phyloP scores from a whole-genome alignment of 192 early-diverging fungal genomes.

The Paraglomus occultum region DNA sequence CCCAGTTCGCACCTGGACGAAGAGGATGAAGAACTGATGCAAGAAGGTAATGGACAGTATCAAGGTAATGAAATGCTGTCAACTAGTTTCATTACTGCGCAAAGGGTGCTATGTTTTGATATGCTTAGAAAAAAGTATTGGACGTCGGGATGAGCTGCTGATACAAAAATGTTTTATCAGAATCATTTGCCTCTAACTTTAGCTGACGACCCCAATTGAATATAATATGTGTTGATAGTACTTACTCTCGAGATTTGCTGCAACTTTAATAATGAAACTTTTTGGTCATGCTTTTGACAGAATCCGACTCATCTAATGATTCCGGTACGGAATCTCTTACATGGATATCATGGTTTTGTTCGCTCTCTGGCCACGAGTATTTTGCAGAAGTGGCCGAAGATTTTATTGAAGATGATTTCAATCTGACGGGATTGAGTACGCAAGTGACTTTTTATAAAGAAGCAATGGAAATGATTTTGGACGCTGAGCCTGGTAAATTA shows the following conservation, averaged over 20 bases:
- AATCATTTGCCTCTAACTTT: too few relatives aligned
- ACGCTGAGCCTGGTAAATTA: slow-evolving; percentile 66
- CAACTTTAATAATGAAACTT: neutral
- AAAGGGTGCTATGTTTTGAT: neutral
- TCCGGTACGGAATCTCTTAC: slow-evolving; percentile 52
- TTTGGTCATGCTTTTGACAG: slow-evolving; percentile 7
- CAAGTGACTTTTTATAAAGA: slow-evolving; percentile 85
- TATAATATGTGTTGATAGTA: too few relatives aligned
- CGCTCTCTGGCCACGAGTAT: slow-evolving; percentile 70
- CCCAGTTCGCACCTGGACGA: slow-evolving; percentile 17
- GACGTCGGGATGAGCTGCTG: too few relatives aligned
- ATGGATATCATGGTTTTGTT: slow-evolving; percentile 81
- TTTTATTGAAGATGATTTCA: slow-evolving; percentile 96
- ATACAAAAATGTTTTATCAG: too few relatives aligned
- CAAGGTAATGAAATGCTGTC: neutral
- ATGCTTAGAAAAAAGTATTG: neutral
- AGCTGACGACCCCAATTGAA: too few relatives aligned
- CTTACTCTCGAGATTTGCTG: neutral
- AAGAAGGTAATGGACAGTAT: slow-evolving; percentile 18
- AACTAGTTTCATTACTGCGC: neutral
- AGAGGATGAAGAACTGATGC: slow-evolving; percentile 21
- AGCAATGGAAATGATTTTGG: slow-evolving; percentile 94
- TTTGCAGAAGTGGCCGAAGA: slow-evolving; percentile 75
- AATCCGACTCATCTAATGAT: slow-evolving; percentile 48
- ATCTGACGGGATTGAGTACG: slow-evolving; percentile 87